A percentile compares a stretch with the other conserved stretches of the same genome.
Conservation (phyloP, 257 asterid genomes). For the Nicotiana noctiflora region DNA sequence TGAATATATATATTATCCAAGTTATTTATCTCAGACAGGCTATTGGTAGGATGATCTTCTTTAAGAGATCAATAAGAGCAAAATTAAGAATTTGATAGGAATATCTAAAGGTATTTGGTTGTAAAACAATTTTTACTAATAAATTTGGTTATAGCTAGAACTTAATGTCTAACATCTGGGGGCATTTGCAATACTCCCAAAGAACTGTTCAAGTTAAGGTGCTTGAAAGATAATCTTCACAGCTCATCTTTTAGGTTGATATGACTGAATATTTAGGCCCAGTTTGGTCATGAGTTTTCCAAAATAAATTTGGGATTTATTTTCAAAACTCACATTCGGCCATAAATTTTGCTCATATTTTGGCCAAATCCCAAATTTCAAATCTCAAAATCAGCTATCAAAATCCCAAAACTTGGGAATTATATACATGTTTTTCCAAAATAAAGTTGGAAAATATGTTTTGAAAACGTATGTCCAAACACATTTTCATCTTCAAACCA, state of each 20-base stretch:
- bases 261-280: not conserved
- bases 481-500: no score
- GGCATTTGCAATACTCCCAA: not conserved
- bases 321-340: no score
- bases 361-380: no score
- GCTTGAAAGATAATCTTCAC: not conserved
- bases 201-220: not conserved
- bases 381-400: no score
- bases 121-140: not conserved
- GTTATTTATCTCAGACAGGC: not conserved
- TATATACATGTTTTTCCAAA: no score
- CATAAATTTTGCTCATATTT: no score
- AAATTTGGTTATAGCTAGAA: not conserved
- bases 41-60: not conserved
- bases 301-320: no score
- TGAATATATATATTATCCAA: not conserved
- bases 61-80: not conserved
- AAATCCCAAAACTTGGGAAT: no score
- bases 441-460: no score
- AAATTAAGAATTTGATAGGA: not conserved
- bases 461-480: no score
- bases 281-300: no score
- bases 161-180: not conserved
- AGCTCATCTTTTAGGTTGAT: not conserved
- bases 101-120: not conserved